phyloP scores from a whole-genome alignment of 139 green algal genomes.

The Trebouxia sp. region DNA sequence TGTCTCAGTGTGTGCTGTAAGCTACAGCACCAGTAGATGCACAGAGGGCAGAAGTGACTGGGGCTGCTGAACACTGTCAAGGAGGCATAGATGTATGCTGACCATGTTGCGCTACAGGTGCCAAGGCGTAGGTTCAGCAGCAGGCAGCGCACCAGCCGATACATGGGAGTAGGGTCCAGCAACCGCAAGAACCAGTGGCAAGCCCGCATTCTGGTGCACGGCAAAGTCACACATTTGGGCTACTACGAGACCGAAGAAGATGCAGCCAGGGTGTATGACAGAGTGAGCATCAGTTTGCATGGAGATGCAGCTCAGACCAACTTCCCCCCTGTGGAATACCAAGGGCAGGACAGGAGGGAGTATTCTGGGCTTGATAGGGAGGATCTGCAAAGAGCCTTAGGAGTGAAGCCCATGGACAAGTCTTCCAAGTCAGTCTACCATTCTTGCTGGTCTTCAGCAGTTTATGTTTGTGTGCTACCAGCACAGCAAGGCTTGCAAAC shows the following conservation, averaged over 20 bases:
- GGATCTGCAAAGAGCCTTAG: constrained; percentile 72
- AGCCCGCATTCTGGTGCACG: constrained; percentile 76
- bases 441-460: neutral
- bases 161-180: constrained; percentile 72
- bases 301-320: constrained; percentile 66
- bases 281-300: constrained; percentile 63
- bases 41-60: no score
- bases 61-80: no score
- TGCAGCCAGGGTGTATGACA: constrained; percentile 75
- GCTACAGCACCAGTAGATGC: no score
- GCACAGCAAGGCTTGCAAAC: no score
- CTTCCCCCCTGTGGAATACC: constrained; percentile 60
- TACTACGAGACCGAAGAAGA: constrained; percentile 79
- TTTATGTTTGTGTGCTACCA: neutral
- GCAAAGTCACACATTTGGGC: constrained; percentile 72
- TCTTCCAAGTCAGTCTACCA: constrained; percentile 39
- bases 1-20: no score
- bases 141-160: constrained; percentile 63
- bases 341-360: constrained; percentile 23
- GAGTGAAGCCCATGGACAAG: constrained; percentile 82
- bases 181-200: constrained; percentile 84
- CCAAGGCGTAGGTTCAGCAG: constrained; percentile 55
- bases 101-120: constrained; percentile 36
- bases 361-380: constrained; percentile 60
- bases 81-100: no score